Evolutionary conservation across 441 rosid genomes (phyloP).

Genomic region (Adansonia madagascariensis): DNA sequence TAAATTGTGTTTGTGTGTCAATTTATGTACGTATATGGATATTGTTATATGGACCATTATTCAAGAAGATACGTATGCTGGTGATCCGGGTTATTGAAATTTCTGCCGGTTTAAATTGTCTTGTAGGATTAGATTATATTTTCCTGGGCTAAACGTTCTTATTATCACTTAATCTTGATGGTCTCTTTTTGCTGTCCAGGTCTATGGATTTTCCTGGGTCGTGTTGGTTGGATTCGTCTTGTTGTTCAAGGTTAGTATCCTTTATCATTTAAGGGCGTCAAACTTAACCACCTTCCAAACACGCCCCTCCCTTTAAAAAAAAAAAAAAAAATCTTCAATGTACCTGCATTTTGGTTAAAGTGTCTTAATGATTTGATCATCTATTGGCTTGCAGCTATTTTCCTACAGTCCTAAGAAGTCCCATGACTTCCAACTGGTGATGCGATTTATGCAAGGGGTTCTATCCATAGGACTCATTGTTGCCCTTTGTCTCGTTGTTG

Average conservation of each 20-base stretch:
- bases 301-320: not conserved
- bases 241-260: conserved; percentile 71
- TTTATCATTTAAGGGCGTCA: not conserved
- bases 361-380: conserved; percentile 14
- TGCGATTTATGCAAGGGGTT: conserved; percentile 83
- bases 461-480: conserved; percentile 64
- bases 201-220: conserved; percentile 92
- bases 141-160: conserved; percentile 5
- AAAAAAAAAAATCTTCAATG: conserved; percentile 5
- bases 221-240: conserved; percentile 64
- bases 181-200: conserved; percentile 43
- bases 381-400: conserved; percentile 57
- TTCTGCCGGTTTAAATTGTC: not conserved
- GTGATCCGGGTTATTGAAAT: not conserved
- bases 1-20: not conserved
- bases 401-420: conserved; percentile 78
- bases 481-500: conserved; percentile 62
- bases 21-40: not conserved
- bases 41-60: not conserved
- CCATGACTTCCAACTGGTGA: conserved; percentile 56
- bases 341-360: conserved; percentile 9
- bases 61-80: not conserved
- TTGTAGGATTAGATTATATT: not conserved
- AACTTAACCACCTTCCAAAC: not conserved
- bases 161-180: conserved; percentile 28